Evolutionary conservation across 345 rosid species (phyloP).

Genomic region (Gossypium ekmanianum): DNA sequence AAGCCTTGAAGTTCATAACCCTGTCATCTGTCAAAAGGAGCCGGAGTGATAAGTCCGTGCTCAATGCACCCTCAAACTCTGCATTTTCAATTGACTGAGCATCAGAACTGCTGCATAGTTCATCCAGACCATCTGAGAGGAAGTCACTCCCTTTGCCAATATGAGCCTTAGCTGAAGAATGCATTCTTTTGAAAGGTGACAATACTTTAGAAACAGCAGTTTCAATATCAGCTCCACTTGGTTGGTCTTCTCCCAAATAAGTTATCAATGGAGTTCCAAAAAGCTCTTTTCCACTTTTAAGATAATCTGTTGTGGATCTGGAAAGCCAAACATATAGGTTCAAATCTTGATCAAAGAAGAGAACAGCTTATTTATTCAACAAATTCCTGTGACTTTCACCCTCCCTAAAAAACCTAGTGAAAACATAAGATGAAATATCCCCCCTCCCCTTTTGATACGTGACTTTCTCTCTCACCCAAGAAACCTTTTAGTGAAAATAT

Average conservation of each 20-base stretch:
- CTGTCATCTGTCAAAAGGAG: slow-evolving; percentile 43
- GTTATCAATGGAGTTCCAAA: slow-evolving; percentile 78
- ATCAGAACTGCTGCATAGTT: slow-evolving; percentile 37
- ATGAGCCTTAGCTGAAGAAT: slow-evolving; percentile 32
- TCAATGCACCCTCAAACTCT: slow-evolving; percentile 38
- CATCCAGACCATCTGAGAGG: slow-evolving; percentile 39
- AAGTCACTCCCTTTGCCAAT: slow-evolving; percentile 50
- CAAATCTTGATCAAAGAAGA: slow-evolving; percentile 16
- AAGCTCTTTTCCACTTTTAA: slow-evolving; percentile 40
- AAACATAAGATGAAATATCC: background rate
- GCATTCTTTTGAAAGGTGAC: slow-evolving; percentile 55
- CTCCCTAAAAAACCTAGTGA: background rate
- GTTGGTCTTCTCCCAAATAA: slow-evolving; percentile 44
- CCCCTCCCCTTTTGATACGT: background rate
- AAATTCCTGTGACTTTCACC: background rate
- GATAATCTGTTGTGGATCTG: slow-evolving; percentile 41
- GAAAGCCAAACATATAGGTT: slow-evolving; percentile 10
- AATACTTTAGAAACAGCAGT: slow-evolving; percentile 45
- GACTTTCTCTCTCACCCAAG: background rate
- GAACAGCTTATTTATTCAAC: slow-evolving; percentile 7
- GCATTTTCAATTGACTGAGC: slow-evolving; percentile 28
- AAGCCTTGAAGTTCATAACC: slow-evolving; percentile 34
- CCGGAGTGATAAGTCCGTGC: slow-evolving; percentile 34
- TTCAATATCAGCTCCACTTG: slow-evolving; percentile 60
- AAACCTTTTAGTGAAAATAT: background rate